phyloP scores from a whole-genome alignment of 2,329 filamentous ascomycete genomes.

The Leptographium radiaticola region DNA sequence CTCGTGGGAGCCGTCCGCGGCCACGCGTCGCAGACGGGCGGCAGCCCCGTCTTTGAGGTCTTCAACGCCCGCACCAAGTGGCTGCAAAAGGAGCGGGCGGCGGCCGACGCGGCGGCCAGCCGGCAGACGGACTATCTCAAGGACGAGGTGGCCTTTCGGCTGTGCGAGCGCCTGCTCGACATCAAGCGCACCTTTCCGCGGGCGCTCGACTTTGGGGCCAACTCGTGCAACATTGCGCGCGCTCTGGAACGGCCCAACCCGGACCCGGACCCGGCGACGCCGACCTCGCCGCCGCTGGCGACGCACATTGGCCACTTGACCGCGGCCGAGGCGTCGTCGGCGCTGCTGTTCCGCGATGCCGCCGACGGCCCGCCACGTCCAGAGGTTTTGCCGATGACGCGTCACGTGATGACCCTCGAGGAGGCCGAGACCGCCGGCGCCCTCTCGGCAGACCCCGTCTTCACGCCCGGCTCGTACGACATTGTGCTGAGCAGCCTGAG shows the following conservation, averaged over 20 bases:
- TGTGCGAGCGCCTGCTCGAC: conserved; percentile 80
- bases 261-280: conserved; percentile 42
- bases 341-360: conserved; percentile 69
- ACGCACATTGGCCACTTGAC: conserved; percentile 60
- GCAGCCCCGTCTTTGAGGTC: conserved; percentile 70
- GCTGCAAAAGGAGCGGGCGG: conserved; percentile 81
- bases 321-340: conserved; percentile 68
- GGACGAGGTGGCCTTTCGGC: conserved; percentile 74
- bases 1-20: conserved; percentile 22
- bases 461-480: conserved; percentile 62
- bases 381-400: conserved; percentile 62
- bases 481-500: conserved; percentile 80
- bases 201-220: conserved; percentile 86
- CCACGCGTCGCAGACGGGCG: conserved; percentile 69
- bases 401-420: conserved; percentile 61
- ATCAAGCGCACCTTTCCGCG: conserved; percentile 79
- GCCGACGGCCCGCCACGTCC: conserved; percentile 46
- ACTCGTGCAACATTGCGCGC: conserved; percentile 86
- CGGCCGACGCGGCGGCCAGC: conserved; percentile 53
- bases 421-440: conserved; percentile 23
- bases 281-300: conserved; percentile 52
- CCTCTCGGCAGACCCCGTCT: conserved; percentile 29
- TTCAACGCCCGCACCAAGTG: conserved; percentile 85
- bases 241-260: conserved; percentile 61
- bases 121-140: conserved; percentile 83